Evolutionary conservation across 2,329 filamentous ascomycete genomes (phyloP), one percentile per base, ranked within the genome.

Genomic region (Penicillium sp.): DNA sequence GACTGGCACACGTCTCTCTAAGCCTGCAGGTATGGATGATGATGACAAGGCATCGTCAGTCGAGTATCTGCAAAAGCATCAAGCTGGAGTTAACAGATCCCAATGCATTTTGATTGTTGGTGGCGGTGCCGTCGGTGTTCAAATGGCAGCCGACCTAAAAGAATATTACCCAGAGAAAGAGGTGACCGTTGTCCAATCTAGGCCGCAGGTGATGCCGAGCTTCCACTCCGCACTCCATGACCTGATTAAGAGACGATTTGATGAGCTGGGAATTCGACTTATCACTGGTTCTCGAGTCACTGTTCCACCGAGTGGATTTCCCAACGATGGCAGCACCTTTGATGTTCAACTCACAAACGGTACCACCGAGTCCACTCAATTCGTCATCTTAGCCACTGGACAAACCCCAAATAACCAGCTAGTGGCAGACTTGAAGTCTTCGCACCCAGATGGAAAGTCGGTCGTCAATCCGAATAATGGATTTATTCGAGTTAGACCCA

Each of bases 101-200:
- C 63, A 65, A 31, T 72, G 70, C 0, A 71, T 73, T 49, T 29
- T 73, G 8, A 70, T 77, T n/a, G 72, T 74, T 3, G 80, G 80
- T 2, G 79, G 78, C 4, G 80, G 80, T 1, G 79, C 80, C 2
- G 79, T 82, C 0, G 80, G 80, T 0, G 76, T 82, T 3, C 78
- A 82, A 63, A 75, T 81, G 67, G 80, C 80, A 0, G 75, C 77
- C 0, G 81, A 83, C 57, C 70, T 81, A 53, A 81, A 79, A 60
- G 75, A 77, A 45, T 69, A 73, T 11, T 81, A 78, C 56, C 79
- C 78, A 0, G 71, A 75, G 4, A 82, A 82, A 57, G 67, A 72
- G 3, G 74, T 82, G 4, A 77, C 75, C 0, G 65, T 83, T 9
- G 69, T 82, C 3, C 79, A 82, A 60, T 82, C 80, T 2, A 69